Evolutionary conservation across 2,329 filamentous ascomycete species (phyloP).

Genomic region (Colletotrichum shisoi): DNA sequence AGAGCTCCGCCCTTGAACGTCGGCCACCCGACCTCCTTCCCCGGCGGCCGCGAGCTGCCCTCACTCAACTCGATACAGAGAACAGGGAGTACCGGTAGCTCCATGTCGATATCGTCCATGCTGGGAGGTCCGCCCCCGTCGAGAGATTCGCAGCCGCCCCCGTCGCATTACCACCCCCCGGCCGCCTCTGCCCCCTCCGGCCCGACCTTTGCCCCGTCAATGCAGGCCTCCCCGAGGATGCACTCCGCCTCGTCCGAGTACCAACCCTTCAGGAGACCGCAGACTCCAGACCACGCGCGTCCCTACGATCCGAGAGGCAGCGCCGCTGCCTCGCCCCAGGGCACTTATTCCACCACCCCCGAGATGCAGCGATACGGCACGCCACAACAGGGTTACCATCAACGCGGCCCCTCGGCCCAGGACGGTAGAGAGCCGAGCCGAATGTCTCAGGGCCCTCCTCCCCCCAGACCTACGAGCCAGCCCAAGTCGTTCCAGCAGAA

Average conservation of each 20-base stretch:
- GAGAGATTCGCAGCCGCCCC: conserved; percentile 54
- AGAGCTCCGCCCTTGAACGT: conserved; percentile 54
- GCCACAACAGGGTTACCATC: conserved; percentile 61
- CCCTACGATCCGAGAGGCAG: conserved; percentile 60
- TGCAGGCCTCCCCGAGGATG: conserved; percentile 66
- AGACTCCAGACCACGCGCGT: conserved; percentile 74
- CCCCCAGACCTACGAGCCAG: conserved; percentile 61
- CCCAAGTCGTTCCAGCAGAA: conserved; percentile 58
- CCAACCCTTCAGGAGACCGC: conserved; percentile 69
- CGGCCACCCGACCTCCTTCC: conserved; percentile 56
- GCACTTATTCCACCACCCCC: conserved; percentile 63
- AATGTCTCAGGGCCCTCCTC: conserved; percentile 46
- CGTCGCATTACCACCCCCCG: conserved; percentile 55
- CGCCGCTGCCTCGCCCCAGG: conserved; percentile 59
- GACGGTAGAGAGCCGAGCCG: conserved; percentile 53
- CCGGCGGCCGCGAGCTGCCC: conserved; percentile 61
- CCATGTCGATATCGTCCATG: conserved; percentile 70
- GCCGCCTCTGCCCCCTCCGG: conserved; percentile 50
- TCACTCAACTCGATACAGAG: conserved; percentile 60
- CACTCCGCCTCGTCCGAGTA: conserved; percentile 66
- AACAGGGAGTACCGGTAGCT: conserved; percentile 58
- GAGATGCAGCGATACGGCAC: conserved; percentile 67
- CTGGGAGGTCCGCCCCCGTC: conserved; percentile 60
- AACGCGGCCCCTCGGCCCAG: conserved; percentile 60
- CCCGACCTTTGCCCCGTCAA: conserved; percentile 56